These are phyloP conservation scores for Primulina eburnea DNA, from an alignment of 257 asterid genomes.

Conservation along the genomic window DNA sequence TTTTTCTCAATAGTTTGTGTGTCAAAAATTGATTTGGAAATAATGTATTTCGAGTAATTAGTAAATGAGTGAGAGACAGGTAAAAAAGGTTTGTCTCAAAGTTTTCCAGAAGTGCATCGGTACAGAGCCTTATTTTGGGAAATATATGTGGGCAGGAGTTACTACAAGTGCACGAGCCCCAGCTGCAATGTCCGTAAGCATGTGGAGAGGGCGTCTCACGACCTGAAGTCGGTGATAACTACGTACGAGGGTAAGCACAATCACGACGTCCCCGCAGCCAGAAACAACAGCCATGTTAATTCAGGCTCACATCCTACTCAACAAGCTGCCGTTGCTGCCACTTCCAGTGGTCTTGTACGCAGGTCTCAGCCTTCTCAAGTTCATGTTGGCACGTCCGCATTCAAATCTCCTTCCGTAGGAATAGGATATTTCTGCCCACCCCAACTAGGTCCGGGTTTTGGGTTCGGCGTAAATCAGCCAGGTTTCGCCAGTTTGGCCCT, in stretches of 20 bases:
- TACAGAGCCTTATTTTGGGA: background rate
- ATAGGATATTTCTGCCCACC: constrained; percentile 40
- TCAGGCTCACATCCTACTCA: constrained; percentile 37
- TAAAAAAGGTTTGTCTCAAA: background rate
- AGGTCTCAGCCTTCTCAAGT: constrained; percentile 54
- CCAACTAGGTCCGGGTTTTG: constrained; percentile 48
- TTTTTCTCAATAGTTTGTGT: too few relatives aligned
- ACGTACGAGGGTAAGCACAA: constrained; percentile 93
- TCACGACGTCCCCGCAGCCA: constrained; percentile 82
- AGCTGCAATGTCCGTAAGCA: constrained; percentile 83
- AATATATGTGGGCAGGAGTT: constrained; percentile 55
- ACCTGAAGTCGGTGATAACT: constrained; percentile 72
- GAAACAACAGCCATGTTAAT: constrained; percentile 54
- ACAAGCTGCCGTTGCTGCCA: constrained; percentile 29
- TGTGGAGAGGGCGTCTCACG: constrained; percentile 86
- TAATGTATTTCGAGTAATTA: too few relatives aligned
- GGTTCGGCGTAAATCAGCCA: constrained; percentile 53
- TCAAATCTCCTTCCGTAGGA: constrained; percentile 40
- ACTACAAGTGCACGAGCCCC: constrained; percentile 87
- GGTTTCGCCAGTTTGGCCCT: constrained; percentile 38
- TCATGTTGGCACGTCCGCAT: constrained; percentile 42
- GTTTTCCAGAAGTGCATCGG: background rate
- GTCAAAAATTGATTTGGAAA: too few relatives aligned
- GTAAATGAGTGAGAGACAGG: too few relatives aligned
- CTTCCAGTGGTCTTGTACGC: constrained; percentile 35